Conservation (phyloP, 176 grass and related monocot genomes). For the Bonia amplexicaulis region DNA sequence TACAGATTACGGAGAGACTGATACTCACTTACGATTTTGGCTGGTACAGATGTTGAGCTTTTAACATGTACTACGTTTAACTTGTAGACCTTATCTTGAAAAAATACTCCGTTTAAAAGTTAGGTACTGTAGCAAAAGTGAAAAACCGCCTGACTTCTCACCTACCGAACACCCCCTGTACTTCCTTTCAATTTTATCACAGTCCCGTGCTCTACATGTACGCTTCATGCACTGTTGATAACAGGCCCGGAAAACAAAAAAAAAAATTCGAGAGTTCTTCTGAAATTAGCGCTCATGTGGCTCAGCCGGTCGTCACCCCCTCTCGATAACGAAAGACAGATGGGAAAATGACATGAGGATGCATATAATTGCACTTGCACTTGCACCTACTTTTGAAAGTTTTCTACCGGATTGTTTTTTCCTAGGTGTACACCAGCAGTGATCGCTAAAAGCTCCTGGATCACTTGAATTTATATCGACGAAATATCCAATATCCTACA, state of each 20-base stretch:
- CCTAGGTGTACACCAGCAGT: not conserved
- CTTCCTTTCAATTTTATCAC: not conserved
- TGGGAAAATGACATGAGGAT: conserved; percentile 8
- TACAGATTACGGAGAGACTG: too few relatives aligned
- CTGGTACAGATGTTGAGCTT: too few relatives aligned
- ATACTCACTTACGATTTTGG: too few relatives aligned
- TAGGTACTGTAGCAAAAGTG: too few relatives aligned
- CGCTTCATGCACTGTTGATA: not conserved
- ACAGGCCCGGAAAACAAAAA: not conserved
- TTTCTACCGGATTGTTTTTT: not conserved
- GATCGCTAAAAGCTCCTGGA: not conserved
- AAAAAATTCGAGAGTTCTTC: too few relatives aligned
- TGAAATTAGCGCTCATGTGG: not conserved
- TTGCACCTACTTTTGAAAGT: not conserved
- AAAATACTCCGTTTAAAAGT: too few relatives aligned
- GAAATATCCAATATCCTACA: not conserved
- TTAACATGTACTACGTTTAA: too few relatives aligned
- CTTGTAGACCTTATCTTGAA: too few relatives aligned
- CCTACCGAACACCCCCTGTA: too few relatives aligned
- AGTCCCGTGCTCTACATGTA: not conserved
- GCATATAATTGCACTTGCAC: conserved; percentile 20
- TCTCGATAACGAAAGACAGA: not conserved
- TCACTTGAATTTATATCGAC: not conserved
- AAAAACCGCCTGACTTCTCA: too few relatives aligned
- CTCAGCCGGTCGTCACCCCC: not conserved